Evolutionary conservation across 345 rosid genomes (phyloP).

Genomic region (Dipteronia dyeriana): DNA sequence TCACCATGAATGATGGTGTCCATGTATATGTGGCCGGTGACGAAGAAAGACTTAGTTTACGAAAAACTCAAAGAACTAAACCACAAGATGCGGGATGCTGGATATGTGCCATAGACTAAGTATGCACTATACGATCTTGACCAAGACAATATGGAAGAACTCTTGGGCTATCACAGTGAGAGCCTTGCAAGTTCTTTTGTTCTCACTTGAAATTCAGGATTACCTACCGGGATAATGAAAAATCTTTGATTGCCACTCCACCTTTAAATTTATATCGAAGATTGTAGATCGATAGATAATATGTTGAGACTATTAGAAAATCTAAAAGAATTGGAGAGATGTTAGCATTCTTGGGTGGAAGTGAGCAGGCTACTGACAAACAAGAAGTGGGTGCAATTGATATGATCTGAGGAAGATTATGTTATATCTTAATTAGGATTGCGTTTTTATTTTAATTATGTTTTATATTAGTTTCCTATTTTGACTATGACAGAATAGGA

Average conservation of each 20-base stretch:
- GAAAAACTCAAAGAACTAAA: constrained; percentile 73
- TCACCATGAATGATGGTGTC: constrained; percentile 87
- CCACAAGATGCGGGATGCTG: constrained; percentile 69
- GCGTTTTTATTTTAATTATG: too few relatives aligned
- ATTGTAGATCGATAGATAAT: constrained; percentile 56
- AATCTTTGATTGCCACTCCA: constrained; percentile 83
- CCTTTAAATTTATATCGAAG: constrained; percentile 80
- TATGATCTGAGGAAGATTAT: too few relatives aligned
- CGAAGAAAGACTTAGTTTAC: constrained; percentile 58
- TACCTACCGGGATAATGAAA: constrained; percentile 91
- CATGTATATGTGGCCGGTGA: constrained; percentile 88
- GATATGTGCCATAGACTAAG: constrained; percentile 75
- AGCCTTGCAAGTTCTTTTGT: constrained; percentile 83
- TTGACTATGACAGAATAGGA: too few relatives aligned
- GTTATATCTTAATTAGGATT: too few relatives aligned
- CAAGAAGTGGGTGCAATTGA: too few relatives aligned
- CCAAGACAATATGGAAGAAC: constrained; percentile 80
- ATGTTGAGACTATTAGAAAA: too few relatives aligned
- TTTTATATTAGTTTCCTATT: too few relatives aligned
- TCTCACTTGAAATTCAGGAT: constrained; percentile 53
- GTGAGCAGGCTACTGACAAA: too few relatives aligned
- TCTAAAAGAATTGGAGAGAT: too few relatives aligned
- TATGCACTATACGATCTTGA: constrained; percentile 82
- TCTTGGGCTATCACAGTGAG: constrained; percentile 83
- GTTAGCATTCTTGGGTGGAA: too few relatives aligned